Evolutionary conservation across 768 basidiomycete genomes (phyloP).

Genomic region (Amylocystis lapponica): DNA sequence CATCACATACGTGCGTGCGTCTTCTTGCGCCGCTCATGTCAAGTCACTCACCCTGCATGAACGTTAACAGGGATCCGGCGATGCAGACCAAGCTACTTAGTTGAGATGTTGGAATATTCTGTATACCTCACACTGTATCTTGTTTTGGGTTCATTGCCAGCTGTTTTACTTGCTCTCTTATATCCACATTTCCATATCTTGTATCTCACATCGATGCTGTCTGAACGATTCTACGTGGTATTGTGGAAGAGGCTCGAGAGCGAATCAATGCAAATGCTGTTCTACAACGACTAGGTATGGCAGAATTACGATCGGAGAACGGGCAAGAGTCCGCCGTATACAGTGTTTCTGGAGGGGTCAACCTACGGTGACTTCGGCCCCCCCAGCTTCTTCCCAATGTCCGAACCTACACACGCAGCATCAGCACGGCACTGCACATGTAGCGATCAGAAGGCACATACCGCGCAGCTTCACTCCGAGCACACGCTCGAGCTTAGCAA

Average conservation of each 20-base stretch:
- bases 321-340: not conserved
- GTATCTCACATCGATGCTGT: not conserved
- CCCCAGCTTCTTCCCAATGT: constrained; percentile 86
- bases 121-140: too few species aligned
- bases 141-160: too few species aligned
- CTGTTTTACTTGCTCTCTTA: not conserved
- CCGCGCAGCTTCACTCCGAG: constrained; percentile 89
- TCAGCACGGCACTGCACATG: constrained; percentile 5
- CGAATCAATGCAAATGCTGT: too few species aligned
- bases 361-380: constrained; percentile 65
- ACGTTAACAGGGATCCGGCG: constrained; percentile 10
- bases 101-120: not conserved
- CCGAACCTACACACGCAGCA: constrained; percentile 42
- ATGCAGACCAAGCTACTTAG: constrained; percentile 12
- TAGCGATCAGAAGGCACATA: constrained; percentile 26
- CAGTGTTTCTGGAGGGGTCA: constrained; percentile 29
- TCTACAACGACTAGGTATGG: too few species aligned
- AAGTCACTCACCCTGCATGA: not conserved
- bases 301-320: too few species aligned
- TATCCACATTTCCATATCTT: not conserved
- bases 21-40: not conserved
- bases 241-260: too few species aligned
- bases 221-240: too few species aligned
- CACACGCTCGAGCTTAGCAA: constrained; percentile 81
- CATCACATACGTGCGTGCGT: constrained; percentile 68